Conservation (phyloP, 345 rosid genomes). For the Arabis alpina region DNA sequence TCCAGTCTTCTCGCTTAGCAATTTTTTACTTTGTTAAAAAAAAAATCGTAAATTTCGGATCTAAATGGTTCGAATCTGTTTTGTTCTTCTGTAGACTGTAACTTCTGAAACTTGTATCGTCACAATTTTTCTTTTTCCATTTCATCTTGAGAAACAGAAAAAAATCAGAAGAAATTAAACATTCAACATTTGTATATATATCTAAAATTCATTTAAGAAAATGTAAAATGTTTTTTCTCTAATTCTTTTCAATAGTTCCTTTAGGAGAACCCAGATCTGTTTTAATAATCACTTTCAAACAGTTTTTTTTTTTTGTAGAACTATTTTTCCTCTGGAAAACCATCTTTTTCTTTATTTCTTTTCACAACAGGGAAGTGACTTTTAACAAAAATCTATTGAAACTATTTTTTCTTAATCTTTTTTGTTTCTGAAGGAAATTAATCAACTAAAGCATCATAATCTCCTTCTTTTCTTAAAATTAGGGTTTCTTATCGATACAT, state of each 20-base stretch:
- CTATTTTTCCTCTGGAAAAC: neutral
- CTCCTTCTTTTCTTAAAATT: neutral
- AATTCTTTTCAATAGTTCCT: too few species aligned
- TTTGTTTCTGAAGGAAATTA: neutral
- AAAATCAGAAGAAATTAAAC: neutral
- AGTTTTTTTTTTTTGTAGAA: neutral
- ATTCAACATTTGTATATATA: neutral
- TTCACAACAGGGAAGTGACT: neutral
- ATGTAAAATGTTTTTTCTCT: too few species aligned
- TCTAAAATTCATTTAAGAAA: neutral
- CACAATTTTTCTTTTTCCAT: neutral
- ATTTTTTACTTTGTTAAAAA: neutral
- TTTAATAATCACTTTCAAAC: neutral
- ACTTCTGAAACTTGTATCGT: neutral
- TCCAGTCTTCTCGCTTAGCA: constrained; percentile 22
- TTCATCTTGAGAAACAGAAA: neutral
- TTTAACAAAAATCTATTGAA: neutral
- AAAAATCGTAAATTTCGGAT: constrained; percentile 33
- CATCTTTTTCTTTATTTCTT: neutral
- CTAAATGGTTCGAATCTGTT: constrained; percentile 13
- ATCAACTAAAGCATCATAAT: neutral
- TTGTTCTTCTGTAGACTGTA: constrained; percentile 7
- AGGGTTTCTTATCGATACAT: constrained; percentile 16
- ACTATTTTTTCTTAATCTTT: neutral
- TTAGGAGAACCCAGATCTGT: neutral